Base-by-base conservation (phyloP, 2,329 filamentous ascomycete genomes). In the Teratosphaeria destructans region DNA sequence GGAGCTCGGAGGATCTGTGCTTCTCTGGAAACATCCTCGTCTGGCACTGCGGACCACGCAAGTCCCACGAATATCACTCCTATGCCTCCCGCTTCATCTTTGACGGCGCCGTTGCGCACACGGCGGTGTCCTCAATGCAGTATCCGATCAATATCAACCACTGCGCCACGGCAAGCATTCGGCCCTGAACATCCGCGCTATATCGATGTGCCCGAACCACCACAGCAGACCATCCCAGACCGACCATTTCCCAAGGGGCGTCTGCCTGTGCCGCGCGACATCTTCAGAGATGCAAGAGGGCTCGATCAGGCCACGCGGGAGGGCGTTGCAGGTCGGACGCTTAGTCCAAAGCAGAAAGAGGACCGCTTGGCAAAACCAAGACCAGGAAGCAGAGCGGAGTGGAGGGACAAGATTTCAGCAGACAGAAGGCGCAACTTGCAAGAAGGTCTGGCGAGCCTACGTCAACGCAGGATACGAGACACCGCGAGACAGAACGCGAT, bases 141-240 rank as follows among this genome's bases (percentile, higher is more conserved):
- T 2, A 19, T 65, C 7, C 64, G 71, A 56, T 57, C 75, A 59
- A 82, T 81, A 69, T 75, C 77, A 63, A 78, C 78, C 27, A 76
- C 80, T 16, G 55, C 76, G 19, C 53, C 72, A n/a, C 66, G 68
- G 60, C 71, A 70, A 55, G 75, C 76, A 56, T 79, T 92, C 64
- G 87, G 87, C 19, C 93, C 94, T 55, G 89, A 96, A 72, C 95
- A 91, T 39, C 93, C 94, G 54, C 82, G 83, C 64, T 97, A 88
- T 78, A 88, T 97, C 76, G 85, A 90, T 65, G 79, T 96, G 59
- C 93, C 92, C 55, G 80, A 81, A 66, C 82, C 88, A 55, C 82
- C 85, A n/a, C 90, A 96, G 72, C 84, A 86, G 56, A 80, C 83
- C n/a, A 74, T 77, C 52, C 75, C 77, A 3, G 69, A 72, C 57